Conservation (phyloP, 768 basidiomycete genomes). For the Saitozyma podzolica region DNA sequence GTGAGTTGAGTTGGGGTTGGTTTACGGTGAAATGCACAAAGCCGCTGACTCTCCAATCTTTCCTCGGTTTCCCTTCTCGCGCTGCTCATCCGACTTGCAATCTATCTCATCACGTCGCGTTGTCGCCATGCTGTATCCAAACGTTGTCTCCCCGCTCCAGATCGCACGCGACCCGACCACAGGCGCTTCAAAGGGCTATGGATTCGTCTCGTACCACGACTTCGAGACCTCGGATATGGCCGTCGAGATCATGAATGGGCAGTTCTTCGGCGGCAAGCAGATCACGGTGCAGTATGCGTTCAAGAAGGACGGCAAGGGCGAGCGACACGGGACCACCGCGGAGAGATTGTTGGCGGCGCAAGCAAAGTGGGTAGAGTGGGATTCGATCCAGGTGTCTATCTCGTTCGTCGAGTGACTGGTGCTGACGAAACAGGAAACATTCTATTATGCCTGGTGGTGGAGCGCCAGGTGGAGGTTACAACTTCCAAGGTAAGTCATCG, state of each 20-base stretch:
- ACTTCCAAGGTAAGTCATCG: constrained; percentile 40
- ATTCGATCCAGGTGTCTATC: background rate
- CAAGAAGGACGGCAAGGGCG: constrained; percentile 98
- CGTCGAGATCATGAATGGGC: constrained; percentile 92
- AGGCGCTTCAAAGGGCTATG: constrained; percentile 92
- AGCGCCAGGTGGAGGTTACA: constrained; percentile 15
- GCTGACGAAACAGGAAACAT: constrained; percentile 60
- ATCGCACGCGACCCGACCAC: constrained; percentile 83
- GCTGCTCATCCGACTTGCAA: background rate
- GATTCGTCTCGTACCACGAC: constrained; percentile 94
- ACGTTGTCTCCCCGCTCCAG: constrained; percentile 54
- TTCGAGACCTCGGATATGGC: constrained; percentile 97
- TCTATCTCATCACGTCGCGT: background rate
- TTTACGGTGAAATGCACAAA: too few species aligned
- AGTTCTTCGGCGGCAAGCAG: constrained; percentile 98
- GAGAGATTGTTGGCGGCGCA: constrained; percentile 93
- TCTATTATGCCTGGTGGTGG: constrained; percentile 50
- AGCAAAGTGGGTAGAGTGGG: constrained; percentile 64
- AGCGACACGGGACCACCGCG: constrained; percentile 94
- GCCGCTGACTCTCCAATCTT: too few species aligned
- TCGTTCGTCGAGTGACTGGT: background rate
- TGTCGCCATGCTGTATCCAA: background rate
- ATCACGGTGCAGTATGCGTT: constrained; percentile 97
- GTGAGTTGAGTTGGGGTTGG: constrained; percentile 22
- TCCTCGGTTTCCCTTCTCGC: background rate